Evolutionary conservation across 1,284 basidiomycete genomes (phyloP).

Genomic region (Ganoderma lucidum): DNA sequence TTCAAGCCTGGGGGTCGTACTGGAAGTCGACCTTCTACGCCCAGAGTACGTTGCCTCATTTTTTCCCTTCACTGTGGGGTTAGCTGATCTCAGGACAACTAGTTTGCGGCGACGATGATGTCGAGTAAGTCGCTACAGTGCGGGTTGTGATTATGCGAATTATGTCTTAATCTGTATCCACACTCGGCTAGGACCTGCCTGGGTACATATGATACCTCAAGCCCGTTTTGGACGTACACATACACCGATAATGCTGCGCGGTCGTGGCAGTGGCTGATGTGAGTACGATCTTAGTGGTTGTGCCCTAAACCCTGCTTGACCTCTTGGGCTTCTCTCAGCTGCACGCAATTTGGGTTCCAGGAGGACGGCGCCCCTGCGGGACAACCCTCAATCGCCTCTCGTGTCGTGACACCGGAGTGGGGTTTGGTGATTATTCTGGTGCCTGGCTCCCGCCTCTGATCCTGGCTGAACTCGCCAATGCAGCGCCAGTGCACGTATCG

Average conservation of each 20-base stretch:
- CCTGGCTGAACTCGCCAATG: not conserved
- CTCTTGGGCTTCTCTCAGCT: slow-evolving; percentile 45
- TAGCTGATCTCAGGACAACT: not conserved
- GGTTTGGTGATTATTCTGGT: slow-evolving; percentile 50
- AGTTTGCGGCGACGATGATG: slow-evolving; percentile 51
- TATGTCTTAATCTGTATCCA: no score
- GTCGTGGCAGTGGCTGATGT: slow-evolving; percentile 68
- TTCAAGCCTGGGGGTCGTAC: slow-evolving; percentile 65
- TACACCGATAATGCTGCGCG: slow-evolving; percentile 55
- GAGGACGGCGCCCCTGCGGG: slow-evolving; percentile 60
- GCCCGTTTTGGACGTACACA: slow-evolving; percentile 56
- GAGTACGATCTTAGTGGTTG: slow-evolving; percentile 27
- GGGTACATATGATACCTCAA: slow-evolving; percentile 59
- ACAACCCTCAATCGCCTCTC: slow-evolving; percentile 58
- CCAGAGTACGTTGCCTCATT: slow-evolving; percentile 42
- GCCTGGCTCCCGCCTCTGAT: slow-evolving; percentile 23
- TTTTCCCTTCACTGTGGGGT: slow-evolving; percentile 1
- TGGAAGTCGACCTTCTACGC: slow-evolving; percentile 55
- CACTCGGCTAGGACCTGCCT: slow-evolving; percentile 63
- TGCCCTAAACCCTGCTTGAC: not conserved
- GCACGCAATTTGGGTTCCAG: slow-evolving; percentile 69
- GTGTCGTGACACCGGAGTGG: slow-evolving; percentile 60
- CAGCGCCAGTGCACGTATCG: slow-evolving; percentile 67
- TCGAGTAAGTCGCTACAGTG: slow-evolving; percentile 45
- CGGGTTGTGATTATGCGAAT: no score